These are phyloP conservation scores for Podaxis sp. DNA, from an alignment of 768 basidiomycete genomes.

Conservation along the genomic window DNA sequence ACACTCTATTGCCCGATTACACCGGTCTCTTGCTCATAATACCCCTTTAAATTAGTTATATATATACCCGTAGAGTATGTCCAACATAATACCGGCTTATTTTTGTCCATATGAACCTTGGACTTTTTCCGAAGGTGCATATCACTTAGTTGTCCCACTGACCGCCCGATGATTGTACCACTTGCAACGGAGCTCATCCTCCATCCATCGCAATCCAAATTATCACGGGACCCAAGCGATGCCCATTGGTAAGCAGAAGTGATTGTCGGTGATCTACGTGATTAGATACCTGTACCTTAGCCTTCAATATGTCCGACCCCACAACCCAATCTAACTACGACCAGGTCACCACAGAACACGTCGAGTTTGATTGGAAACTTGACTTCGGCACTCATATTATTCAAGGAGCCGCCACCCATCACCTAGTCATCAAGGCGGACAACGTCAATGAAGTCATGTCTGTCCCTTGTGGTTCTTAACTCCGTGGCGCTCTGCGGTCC, in stretches of 20 bases:
- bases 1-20: too few relatives aligned
- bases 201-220: too few relatives aligned
- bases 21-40: too few relatives aligned
- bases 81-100: too few relatives aligned
- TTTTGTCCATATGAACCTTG: too few relatives aligned
- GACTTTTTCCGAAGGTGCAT: too few relatives aligned
- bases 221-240: too few relatives aligned
- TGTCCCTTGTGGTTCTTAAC: slow-evolving; percentile 19
- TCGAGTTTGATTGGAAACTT: slow-evolving; percentile 76
- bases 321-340: slow-evolving; percentile 82
- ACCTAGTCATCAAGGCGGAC: slow-evolving; percentile 52
- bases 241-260: background rate
- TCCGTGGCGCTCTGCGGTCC: background rate
- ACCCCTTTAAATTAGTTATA: too few relatives aligned
- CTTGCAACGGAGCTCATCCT: too few relatives aligned
- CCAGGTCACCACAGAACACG: slow-evolving; percentile 62
- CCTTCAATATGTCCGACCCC: slow-evolving; percentile 41
- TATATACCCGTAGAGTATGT: too few relatives aligned
- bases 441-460: slow-evolving; percentile 63
- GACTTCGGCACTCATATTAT: slow-evolving; percentile 68
- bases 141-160: too few relatives aligned
- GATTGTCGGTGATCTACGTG: background rate
- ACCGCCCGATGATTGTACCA: too few relatives aligned
- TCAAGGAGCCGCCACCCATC: slow-evolving; percentile 65
- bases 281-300: background rate